Percentiles rank a stretch among this genome's conserved stretches.
Evolutionary conservation across 2,329 filamentous ascomycete genomes (phyloP).

Genomic region (Fusarium sp.): DNA sequence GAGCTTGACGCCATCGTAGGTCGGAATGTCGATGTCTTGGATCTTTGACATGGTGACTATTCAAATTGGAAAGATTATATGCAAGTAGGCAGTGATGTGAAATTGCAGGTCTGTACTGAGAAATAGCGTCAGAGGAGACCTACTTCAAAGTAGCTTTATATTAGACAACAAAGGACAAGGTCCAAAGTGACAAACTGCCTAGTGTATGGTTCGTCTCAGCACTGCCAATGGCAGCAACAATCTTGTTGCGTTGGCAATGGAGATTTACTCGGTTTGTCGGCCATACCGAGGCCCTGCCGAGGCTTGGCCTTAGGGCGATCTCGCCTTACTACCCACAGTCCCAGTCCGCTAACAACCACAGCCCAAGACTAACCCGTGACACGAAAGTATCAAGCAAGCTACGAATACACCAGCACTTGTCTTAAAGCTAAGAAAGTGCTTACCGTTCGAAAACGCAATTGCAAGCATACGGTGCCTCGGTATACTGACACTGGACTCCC

Average conservation of each 20-base stretch:
- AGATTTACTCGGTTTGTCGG: not conserved
- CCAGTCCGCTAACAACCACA: not conserved
- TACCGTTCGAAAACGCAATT: not conserved
- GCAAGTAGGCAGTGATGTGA: not conserved
- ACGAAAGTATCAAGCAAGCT: not conserved
- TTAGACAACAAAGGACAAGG: not conserved
- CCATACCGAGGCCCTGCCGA: slow-evolving; percentile 1
- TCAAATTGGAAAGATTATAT: not conserved
- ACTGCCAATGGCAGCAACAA: not conserved
- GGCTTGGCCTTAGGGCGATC: not conserved
- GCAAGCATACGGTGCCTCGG: not conserved
- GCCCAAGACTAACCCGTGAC: slow-evolving; percentile 2
- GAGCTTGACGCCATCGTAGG: slow-evolving; percentile 3
- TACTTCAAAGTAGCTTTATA: slow-evolving; percentile 1
- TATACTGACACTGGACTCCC: not conserved
- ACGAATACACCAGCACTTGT: not conserved
- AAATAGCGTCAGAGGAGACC: not conserved
- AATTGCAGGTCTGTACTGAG: not conserved
- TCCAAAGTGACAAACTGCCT: not conserved
- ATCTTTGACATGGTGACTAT: not conserved
- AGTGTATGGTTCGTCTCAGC: not conserved
- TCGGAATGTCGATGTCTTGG: slow-evolving; percentile 1
- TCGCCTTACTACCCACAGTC: not conserved
- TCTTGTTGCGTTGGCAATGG: not conserved
- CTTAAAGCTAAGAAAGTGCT: not conserved